Base-by-base conservation (phyloP, 108 stramenopile species). In the Stephanodiscus triporus region DNA sequence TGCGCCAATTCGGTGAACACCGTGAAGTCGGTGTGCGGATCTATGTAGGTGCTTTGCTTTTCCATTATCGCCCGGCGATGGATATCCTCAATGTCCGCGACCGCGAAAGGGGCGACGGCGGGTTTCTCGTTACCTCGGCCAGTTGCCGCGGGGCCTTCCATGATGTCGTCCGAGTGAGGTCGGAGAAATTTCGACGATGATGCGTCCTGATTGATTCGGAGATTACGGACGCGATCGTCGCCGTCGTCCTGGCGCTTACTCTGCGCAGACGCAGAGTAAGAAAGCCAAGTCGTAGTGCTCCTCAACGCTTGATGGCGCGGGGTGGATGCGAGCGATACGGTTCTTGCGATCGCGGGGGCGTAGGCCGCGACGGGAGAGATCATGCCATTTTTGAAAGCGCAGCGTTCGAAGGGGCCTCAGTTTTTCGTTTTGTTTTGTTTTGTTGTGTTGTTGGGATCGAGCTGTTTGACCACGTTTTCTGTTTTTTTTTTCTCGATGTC, bases 1-100 rank as follows among this genome's bases (percentile, higher is more conserved):
- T 96, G 95, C 9, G 93, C 90, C 22, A 91, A 63, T 59, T 89
- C 85, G 16, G 97, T 96, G 78, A 98, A 96, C 3, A 96, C 96
- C 22, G 66, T 81, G 70, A 91, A 97, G 0, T 92, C 95, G 0
- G 96, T 95, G 7, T 55, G 75, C 23, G 97, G 97, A 72, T 98
- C 97, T 26, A 83, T 72, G 65, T 98, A 98, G 30, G 91, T 88
- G 22, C 64, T 81, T 48, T 76, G 73, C 34, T 84, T 87, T 24
- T 71, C 62, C 11, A 79, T 62, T 20, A 91, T 49, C 9, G 93
- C 90, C 27, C 73, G 48, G 4, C 66, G 71, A 63, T 91, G 90
- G 24, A 89, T 63, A 32, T 91, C 93, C 84, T 94, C 93, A 63
- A 94, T 88, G 71, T 94, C 93, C 19, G 49, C 37, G 40, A 38